Base-by-base conservation (phyloP, 495 filamentous ascomycete genomes). In the Tuber borchii region DNA sequence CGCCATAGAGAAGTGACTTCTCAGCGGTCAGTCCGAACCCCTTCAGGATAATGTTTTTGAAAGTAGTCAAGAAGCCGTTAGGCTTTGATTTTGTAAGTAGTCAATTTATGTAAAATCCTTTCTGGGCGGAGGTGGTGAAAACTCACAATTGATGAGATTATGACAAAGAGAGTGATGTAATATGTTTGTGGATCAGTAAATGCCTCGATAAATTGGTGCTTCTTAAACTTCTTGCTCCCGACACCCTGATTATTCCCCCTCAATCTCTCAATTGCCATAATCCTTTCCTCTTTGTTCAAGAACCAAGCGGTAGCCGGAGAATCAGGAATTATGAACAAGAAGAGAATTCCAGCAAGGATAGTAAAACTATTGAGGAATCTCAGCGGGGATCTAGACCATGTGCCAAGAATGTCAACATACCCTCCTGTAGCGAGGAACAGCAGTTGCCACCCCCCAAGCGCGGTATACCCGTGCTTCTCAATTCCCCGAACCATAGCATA, bases 141-240 rank as follows among this genome's bases (percentile, higher is more conserved):
- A 7, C 56, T 34, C 56, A 65, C 56, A 7, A 65, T 65, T 34
- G 14, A 1, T 17, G 56, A 34, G 26, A 17, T 65, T 26, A 65
- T 65, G 56, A 65, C 26, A 6, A 34, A 65, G 56, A 34, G 12
- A 7, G 26, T 26, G 34, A 75, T 70, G 40, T 34, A 75, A 73
- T 71, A 40, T 79, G 77, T 84, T 78, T 88, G 87, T 1, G 86
- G 86, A 72, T 89, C 88, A 10, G 73, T 83, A 9, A 89, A 74
- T 2, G 85, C 87, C 74, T 89, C 88, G 17, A 82, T 70, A 56
- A 89, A 86, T 74, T 92, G 90, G 44, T 90, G 87, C 77, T 85
- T 82, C 71, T 91, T 90, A 81, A 91, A 92, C 45, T 88, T 87
- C 83, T 91, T 91, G 78, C 91, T 92, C 48, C 90, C 89, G 45